phyloP scores from a whole-genome alignment of 2,329 filamentous ascomycete species.

The Claviceps arundinis region DNA sequence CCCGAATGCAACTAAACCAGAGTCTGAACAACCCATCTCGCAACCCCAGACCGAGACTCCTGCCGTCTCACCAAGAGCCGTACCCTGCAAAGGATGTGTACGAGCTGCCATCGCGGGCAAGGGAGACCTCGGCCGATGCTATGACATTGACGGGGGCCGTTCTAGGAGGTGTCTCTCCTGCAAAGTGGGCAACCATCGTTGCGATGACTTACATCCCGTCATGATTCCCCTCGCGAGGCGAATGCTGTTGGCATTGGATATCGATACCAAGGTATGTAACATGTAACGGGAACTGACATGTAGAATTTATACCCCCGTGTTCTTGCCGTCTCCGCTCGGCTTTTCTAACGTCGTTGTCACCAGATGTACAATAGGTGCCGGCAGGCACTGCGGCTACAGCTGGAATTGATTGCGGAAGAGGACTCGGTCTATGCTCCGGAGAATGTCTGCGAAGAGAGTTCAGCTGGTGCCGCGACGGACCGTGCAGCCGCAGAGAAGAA shows the following conservation, averaged over 20 bases:
- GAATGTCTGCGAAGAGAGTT: not conserved
- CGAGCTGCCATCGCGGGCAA: not conserved
- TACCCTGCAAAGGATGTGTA: not conserved
- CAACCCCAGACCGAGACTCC: not conserved
- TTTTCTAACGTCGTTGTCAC: not conserved
- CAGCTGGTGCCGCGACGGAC: not conserved
- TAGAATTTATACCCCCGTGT: not conserved
- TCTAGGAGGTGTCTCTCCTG: not conserved
- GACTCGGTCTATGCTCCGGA: not conserved
- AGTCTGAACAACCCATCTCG: no score
- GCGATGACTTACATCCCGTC: not conserved
- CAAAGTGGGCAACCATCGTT: not conserved
- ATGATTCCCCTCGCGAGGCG: not conserved
- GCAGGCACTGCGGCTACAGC: not conserved
- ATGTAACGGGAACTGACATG: not conserved
- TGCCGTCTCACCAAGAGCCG: not conserved
- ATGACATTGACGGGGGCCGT: not conserved
- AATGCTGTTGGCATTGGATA: not conserved
- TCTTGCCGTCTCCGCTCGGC: not conserved
- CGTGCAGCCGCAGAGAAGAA: not conserved
- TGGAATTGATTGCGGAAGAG: not conserved
- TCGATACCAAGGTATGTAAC: not conserved
- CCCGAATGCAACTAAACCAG: no score
- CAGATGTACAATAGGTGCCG: conserved; percentile 1
- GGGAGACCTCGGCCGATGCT: not conserved